A percentile compares a stretch with the other conserved stretches of the same genome.
Evolutionary conservation across 441 rosid species (phyloP).

Genomic region (Erodium chrysanthum): DNA sequence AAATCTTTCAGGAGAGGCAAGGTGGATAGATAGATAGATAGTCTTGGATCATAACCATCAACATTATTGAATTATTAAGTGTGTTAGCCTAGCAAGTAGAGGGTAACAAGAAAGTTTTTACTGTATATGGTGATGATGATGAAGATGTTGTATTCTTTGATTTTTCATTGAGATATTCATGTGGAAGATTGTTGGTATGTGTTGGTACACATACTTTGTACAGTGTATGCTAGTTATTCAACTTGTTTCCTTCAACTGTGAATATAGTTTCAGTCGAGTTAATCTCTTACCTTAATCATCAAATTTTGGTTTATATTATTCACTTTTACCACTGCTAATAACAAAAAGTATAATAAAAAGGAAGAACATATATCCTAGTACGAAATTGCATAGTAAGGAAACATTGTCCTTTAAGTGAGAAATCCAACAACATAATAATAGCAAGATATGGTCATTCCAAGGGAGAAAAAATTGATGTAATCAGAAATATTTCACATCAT

Average conservation of each 20-base stretch:
- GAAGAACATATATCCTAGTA: too few species aligned
- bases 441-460: background rate
- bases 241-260: background rate
- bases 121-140: background rate
- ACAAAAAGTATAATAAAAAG: too few species aligned
- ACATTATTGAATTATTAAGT: background rate
- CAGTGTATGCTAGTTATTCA: background rate
- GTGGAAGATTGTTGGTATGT: background rate
- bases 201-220: background rate
- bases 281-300: background rate
- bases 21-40: slow-evolving; percentile 21
- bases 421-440: background rate
- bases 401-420: too few species aligned
- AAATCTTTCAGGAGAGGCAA: slow-evolving; percentile 39
- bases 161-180: background rate
- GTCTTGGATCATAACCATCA: slow-evolving; percentile 19
- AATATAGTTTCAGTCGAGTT: too few species aligned
- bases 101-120: background rate
- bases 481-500: background rate
- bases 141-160: background rate
- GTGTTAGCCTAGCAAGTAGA: background rate
- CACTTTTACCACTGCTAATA: too few species aligned
- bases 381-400: too few species aligned
- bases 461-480: too few species aligned
- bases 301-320: background rate